Percentiles rank a stretch among this genome's conserved stretches.
Evolutionary conservation across 2,329 filamentous ascomycete species (phyloP).

Genomic region (Fusarium anthophilum): DNA sequence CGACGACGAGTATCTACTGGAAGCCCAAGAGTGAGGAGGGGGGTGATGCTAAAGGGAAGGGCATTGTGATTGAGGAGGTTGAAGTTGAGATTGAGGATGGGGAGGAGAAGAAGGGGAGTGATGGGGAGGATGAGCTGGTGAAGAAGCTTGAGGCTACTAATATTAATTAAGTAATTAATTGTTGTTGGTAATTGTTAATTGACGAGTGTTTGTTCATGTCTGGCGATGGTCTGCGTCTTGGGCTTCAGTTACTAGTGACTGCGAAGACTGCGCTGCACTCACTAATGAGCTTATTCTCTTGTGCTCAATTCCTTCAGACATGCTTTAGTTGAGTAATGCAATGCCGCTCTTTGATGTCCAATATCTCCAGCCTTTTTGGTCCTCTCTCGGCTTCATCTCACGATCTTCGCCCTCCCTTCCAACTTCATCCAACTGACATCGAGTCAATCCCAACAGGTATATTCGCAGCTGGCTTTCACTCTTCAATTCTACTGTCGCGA

Average conservation of each 20-base stretch:
- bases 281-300: not conserved
- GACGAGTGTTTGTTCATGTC: not conserved
- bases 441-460: no score
- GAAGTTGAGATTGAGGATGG: not conserved
- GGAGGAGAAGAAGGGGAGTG: not conserved
- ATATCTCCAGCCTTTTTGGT: rapidly evolving
- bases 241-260: no score
- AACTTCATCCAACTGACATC: not conserved
- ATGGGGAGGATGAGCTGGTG: not conserved
- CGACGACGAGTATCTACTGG: conserved; percentile 44
- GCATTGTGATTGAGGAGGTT: not conserved
- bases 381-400: no score
- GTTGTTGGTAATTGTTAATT: not conserved
- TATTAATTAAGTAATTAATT: not conserved
- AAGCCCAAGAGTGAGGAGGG: not conserved
- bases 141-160: conserved; percentile 33
- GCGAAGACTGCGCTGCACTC: not conserved
- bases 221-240: not conserved
- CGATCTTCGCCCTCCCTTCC: no score
- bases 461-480: not conserved
- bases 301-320: not conserved
- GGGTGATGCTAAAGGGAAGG: not conserved
- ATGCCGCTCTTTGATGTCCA: rapidly evolving
- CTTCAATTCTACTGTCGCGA: not conserved
- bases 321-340: rapidly evolving